A percentile compares a stretch with the other conserved stretches of the same genome.
phyloP scores from a whole-genome alignment of 768 basidiomycete genomes.

The Boletus tylopilopsis region DNA sequence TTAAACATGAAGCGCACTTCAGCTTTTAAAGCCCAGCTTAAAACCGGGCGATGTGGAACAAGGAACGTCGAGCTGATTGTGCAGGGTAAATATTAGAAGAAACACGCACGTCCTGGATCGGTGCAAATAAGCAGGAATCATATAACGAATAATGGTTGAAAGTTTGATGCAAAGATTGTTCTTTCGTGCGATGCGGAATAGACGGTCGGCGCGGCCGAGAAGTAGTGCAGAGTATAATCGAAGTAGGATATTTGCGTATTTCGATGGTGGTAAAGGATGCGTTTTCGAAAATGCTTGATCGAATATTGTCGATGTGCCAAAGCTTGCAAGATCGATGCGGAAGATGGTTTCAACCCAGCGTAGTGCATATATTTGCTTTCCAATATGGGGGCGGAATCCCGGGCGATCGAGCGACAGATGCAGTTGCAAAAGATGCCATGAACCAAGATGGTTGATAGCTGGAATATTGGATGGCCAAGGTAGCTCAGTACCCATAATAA shows the following conservation, averaged over 20 bases:
- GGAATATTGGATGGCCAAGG: slow-evolving; percentile 4
- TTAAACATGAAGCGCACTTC: slow-evolving; percentile 29
- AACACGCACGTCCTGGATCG: slow-evolving; percentile 27
- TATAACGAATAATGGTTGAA: slow-evolving; percentile 28
- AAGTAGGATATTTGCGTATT: slow-evolving; percentile 25
- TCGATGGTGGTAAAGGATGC: slow-evolving; percentile 23
- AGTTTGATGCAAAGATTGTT: slow-evolving; percentile 35
- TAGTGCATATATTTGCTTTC: slow-evolving; percentile 22
- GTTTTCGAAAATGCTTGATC: slow-evolving; percentile 21
- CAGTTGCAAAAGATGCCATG: slow-evolving; percentile 24
- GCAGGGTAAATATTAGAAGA: slow-evolving; percentile 29
- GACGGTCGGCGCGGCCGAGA: slow-evolving; percentile 15
- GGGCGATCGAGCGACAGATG: slow-evolving; percentile 18
- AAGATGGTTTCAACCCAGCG: slow-evolving; percentile 25
- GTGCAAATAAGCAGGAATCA: slow-evolving; percentile 35
- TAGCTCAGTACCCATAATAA: slow-evolving; percentile 54
- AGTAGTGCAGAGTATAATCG: slow-evolving; percentile 18
- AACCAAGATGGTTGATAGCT: slow-evolving; percentile 28
- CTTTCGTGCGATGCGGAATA: slow-evolving; percentile 23
- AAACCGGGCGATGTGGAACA: slow-evolving; percentile 18
- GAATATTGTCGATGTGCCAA: slow-evolving; percentile 19
- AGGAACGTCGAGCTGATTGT: slow-evolving; percentile 23
- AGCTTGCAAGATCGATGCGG: slow-evolving; percentile 30
- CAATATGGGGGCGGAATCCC: slow-evolving; percentile 18
- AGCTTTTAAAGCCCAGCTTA: slow-evolving; percentile 23